Evolutionary conservation across 257 asterid genomes (phyloP).

Genomic region (Galeopsis tetrahit): DNA sequence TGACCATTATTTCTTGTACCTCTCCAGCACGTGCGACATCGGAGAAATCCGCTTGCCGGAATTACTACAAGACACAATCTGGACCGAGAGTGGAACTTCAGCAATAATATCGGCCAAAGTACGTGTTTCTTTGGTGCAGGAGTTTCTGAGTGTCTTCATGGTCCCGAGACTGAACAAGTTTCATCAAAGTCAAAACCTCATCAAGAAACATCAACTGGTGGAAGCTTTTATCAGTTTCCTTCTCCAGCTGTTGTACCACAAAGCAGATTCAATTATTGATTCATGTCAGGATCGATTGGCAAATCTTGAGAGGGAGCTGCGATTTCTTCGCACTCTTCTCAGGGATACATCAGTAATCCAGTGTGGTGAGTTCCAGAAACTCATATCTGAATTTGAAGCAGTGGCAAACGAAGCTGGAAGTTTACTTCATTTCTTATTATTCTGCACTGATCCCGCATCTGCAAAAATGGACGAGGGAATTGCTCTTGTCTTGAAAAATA

Average conservation of each 20-base stretch:
- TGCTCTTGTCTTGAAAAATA: too few species aligned
- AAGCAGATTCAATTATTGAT: constrained; percentile 7
- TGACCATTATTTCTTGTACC: background rate
- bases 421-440: background rate
- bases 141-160: background rate
- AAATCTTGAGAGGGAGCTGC: background rate
- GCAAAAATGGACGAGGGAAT: background rate
- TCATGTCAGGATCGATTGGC: background rate
- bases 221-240: background rate
- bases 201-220: background rate
- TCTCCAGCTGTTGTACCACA: background rate
- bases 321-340: constrained; percentile 16
- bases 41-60: background rate
- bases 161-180: background rate
- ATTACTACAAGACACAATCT: background rate
- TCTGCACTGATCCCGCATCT: too few species aligned
- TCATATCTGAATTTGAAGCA: constrained; percentile 5
- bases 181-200: background rate
- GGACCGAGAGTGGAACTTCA: background rate
- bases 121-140: background rate
- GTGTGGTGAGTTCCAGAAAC: background rate
- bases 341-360: background rate
- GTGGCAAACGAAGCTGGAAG: background rate
- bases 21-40: background rate
- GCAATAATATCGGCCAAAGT: background rate